These are phyloP conservation scores for Castanea mollissima DNA, from an alignment of 306 rosid genomes.

Conservation along the genomic window DNA sequence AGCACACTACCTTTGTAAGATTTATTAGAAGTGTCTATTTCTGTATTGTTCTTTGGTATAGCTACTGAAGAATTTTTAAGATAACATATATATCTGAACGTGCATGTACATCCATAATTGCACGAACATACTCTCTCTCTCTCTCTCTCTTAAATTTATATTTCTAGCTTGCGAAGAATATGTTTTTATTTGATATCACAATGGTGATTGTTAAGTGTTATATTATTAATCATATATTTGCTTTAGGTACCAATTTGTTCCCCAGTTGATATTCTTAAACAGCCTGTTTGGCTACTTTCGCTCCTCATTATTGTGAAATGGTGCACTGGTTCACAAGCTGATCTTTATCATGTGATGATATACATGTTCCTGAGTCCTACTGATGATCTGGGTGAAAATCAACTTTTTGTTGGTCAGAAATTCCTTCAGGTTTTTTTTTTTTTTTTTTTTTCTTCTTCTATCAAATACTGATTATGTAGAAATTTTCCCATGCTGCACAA, in stretches of 20 bases:
- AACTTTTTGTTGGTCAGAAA: conserved; percentile 90
- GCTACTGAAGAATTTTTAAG: conserved; percentile 3
- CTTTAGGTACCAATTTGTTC: conserved; percentile 89
- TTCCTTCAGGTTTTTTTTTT: conserved; percentile 53
- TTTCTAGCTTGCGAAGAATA: neutral
- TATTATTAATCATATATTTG: neutral
- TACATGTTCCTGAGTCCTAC: conserved; percentile 96
- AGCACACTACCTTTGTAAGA: neutral
- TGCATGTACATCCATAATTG: neutral
- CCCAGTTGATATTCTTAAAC: conserved; percentile 89
- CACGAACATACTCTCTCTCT: neutral
- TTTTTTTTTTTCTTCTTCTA: no score
- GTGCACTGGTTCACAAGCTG: conserved; percentile 93
- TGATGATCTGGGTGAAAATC: conserved; percentile 89
- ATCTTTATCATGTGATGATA: conserved; percentile 92
- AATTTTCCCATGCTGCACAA: neutral
- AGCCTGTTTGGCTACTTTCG: conserved; percentile 85
- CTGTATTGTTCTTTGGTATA: neutral
- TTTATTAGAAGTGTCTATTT: neutral
- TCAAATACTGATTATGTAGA: neutral
- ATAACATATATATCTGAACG: neutral
- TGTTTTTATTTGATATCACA: neutral
- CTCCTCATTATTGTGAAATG: conserved; percentile 83
- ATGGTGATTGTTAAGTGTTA: neutral
- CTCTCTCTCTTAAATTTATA: neutral